Evolutionary conservation across 2,329 filamentous ascomycete genomes (phyloP), one percentile per base, ranked within the genome.

Genomic region (Pseudogymnoascus sp.): DNA sequence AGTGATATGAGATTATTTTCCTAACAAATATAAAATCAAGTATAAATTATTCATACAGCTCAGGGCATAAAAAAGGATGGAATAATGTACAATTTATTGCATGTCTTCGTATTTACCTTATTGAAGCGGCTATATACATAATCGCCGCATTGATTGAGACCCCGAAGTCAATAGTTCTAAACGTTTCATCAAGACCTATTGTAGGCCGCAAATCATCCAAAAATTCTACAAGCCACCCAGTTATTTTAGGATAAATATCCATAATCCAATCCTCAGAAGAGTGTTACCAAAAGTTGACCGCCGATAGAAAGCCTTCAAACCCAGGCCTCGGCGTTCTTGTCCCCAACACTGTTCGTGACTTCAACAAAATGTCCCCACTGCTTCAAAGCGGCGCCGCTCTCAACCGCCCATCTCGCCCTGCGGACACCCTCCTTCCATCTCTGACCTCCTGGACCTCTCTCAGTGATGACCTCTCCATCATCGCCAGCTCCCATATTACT

Each of bases 391-490:
- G 87, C 85, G 54, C 93, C 91, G 72, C 90, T 96, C 74, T 86
- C 83, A 57, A 99, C 82, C 9, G 91, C 91, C 89, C 90, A 95
- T 68, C 88, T 85, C 14, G 94, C 94, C 71, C 91, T 82, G 68
- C 93, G 80, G 12, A 97, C 84, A 59, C 93, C 94, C 72, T 97
- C 93, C 77, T 96, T 99, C 94, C 94, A 99, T 69, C 93, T 82
- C 62, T 90, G 84, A 12, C 90, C 90, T 9, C 88, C 92, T 4
- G 92, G 92, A 0, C 94, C 93, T 57, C 88, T 80, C 72, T 97
- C 92, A 14, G 77, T 84, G 64, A 96, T 82, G 54, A 96, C 90
- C 41, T 86, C 80, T 0, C 90, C 90, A 68, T 93, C 89, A 68
- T 96, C 90, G 1, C 87, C 89, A 54, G 80, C 76, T 0, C 90